Percentiles rank a stretch among this genome's conserved stretches.
phyloP scores from a whole-genome alignment of 2,329 filamentous ascomycete genomes.

The Claviceps capensis region DNA sequence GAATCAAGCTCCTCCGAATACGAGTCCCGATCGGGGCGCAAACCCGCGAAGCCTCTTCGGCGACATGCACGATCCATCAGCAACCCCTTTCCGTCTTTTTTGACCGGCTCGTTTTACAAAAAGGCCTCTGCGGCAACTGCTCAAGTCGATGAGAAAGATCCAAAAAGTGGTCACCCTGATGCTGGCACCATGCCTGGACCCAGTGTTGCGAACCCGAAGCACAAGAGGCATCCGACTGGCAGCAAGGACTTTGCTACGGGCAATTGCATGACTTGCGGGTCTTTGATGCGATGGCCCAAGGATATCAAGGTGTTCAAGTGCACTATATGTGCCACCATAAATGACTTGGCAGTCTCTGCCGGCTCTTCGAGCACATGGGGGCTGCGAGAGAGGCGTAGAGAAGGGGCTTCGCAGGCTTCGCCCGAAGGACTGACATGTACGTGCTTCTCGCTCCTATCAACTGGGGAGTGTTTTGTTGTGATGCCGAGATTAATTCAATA shows the following conservation, averaged over 20 bases:
- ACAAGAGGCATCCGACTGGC: constrained; percentile 20
- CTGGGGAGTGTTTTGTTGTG: neutral
- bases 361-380: constrained; percentile 5
- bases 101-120: constrained; percentile 46
- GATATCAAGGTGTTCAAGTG: constrained; percentile 65
- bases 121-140: constrained; percentile 24
- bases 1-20: constrained; percentile 34
- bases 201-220: constrained; percentile 10
- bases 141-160: constrained; percentile 18
- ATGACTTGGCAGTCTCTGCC: constrained; percentile 44
- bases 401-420: neutral
- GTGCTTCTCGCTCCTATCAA: neutral
- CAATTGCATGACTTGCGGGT: constrained; percentile 76
- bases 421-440: constrained; percentile 1
- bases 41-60: constrained; percentile 9
- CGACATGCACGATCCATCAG: constrained; percentile 49
- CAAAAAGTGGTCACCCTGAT: constrained; percentile 17
- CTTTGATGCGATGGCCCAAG: constrained; percentile 65
- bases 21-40: constrained; percentile 19
- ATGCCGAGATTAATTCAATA: too few species aligned
- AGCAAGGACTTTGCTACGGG: constrained; percentile 52
- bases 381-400: constrained; percentile 2
- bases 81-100: constrained; percentile 64
- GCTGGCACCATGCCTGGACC: constrained; percentile 10
- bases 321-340: constrained; percentile 72